Evolutionary conservation across 345 rosid genomes (phyloP).

Genomic region (Eucalyptus marginata): DNA sequence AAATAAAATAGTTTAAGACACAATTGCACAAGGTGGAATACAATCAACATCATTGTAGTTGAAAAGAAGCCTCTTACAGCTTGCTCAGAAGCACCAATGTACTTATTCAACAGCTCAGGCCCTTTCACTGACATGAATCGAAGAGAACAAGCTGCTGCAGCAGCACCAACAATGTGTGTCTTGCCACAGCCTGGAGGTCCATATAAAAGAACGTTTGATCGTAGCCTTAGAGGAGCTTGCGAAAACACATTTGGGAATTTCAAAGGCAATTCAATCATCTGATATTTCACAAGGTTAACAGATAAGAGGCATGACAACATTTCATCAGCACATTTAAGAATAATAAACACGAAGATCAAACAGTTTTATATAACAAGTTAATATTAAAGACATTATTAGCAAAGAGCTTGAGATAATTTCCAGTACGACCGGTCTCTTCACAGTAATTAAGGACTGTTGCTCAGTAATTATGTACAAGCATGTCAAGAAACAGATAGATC

Average conservation of each 20-base stretch:
- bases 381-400: neutral
- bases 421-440: neutral
- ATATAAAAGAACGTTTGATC: slow-evolving; percentile 90
- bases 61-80: slow-evolving; percentile 46
- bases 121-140: slow-evolving; percentile 94
- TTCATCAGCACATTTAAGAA: neutral
- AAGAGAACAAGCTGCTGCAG: slow-evolving; percentile 87
- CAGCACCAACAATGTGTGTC: slow-evolving; percentile 97
- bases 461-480: neutral
- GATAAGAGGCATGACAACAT: neutral
- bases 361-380: neutral
- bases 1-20: neutral
- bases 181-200: slow-evolving; percentile 99
- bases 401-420: neutral
- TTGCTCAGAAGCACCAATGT: slow-evolving; percentile 99
- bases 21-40: neutral
- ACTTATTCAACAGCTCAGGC: slow-evolving; percentile 89
- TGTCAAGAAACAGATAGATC: neutral
- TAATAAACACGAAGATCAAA: neutral
- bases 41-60: neutral
- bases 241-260: slow-evolving; percentile 77
- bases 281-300: neutral
- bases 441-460: neutral
- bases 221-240: slow-evolving; percentile 79
- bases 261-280: slow-evolving; percentile 96